Base-by-base conservation (phyloP, 1,284 basidiomycete species). In the Pyrrhoderma lamaoense region DNA sequence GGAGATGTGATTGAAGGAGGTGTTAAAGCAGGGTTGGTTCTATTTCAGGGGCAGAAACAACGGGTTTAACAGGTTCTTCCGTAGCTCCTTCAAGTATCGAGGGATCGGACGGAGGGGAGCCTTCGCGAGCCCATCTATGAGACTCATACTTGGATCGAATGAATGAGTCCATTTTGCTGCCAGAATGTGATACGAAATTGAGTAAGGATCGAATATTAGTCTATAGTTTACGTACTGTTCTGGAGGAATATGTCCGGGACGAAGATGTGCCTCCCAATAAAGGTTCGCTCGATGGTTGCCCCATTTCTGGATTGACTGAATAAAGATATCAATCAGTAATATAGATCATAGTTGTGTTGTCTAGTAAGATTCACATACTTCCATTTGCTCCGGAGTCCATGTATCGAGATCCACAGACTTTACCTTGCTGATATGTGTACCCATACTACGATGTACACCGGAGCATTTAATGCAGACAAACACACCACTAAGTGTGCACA, bases 341-440 rank as follows among this genome's bases (percentile, higher is more conserved):
- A 18, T 18, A 43, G n/a, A 3, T 42, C 37, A 39, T 13, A 14
- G 19, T 3, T 38, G 18, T 21, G 19, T 59, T 57, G 22, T 46
- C 47, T 42, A 25, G 43, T 21, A 22, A 18, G 31, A 39, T 16
- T 3, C 39, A 70, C 83, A 59, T 60, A 91, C 92, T 65, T 86
- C 83, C 87, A 99, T 95, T 72, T 99, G 95, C 62, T 98, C 94
- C 1, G 92, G 90, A 3, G 92, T 96, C 95, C 95, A 99, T 18
- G 91, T 85, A 62, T 99, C 95, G 42, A 99, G 82, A 70, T 99
- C 95, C 55, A 99, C 93, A 7, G 93, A 96, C 66, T 97, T 97
- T 64, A 99, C 92, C 64, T 88, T 89, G 69, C 88, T 89, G 67
- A 96, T 95, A 67, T 99, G 96, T 0, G 95, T 98, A 56, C 96